Conservation (phyloP, 164 flowering plant genomes). For the Stephania yunnanensis region DNA sequence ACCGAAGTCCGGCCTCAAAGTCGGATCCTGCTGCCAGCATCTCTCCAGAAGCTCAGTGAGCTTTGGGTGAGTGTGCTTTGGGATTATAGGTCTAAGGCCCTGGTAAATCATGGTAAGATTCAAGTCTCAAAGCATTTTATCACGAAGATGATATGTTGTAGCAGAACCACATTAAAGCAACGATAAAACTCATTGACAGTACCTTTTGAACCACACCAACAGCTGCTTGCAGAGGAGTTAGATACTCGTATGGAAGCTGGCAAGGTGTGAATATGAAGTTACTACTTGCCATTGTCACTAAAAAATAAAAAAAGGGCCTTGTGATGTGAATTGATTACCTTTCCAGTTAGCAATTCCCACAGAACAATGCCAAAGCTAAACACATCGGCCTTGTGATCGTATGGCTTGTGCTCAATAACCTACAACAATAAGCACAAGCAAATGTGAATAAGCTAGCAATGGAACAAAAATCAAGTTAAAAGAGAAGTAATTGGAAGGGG, state of each 20-base stretch:
- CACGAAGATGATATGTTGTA: neutral
- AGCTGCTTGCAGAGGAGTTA: slow-evolving; percentile 93
- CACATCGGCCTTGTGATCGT: slow-evolving; percentile 42
- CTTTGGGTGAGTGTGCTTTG: slow-evolving; percentile 59
- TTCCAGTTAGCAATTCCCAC: slow-evolving; percentile 43
- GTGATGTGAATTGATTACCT: slow-evolving; percentile 18
- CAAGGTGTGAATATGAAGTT: neutral
- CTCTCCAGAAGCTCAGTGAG: slow-evolving; percentile 57
- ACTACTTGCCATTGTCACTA: neutral
- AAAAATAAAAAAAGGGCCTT: neutral
- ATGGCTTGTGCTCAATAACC: slow-evolving; percentile 69
- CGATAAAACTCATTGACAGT: neutral
- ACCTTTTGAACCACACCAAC: slow-evolving; percentile 97
- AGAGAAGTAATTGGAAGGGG: too few species aligned
- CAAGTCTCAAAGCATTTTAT: neutral
- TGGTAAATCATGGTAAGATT: slow-evolving; percentile 13
- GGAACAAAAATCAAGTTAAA: neutral
- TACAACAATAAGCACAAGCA: slow-evolving; percentile 23
- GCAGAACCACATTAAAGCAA: neutral
- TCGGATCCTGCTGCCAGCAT: slow-evolving; percentile 91
- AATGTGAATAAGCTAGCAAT: neutral
- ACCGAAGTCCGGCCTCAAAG: slow-evolving; percentile 65
- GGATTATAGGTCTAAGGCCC: slow-evolving; percentile 80
- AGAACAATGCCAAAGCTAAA: slow-evolving; percentile 41
- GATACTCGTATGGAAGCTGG: slow-evolving; percentile 75